Evolutionary conservation across 1,284 basidiomycete species (phyloP).

Genomic region (Boletus calvinii): DNA sequence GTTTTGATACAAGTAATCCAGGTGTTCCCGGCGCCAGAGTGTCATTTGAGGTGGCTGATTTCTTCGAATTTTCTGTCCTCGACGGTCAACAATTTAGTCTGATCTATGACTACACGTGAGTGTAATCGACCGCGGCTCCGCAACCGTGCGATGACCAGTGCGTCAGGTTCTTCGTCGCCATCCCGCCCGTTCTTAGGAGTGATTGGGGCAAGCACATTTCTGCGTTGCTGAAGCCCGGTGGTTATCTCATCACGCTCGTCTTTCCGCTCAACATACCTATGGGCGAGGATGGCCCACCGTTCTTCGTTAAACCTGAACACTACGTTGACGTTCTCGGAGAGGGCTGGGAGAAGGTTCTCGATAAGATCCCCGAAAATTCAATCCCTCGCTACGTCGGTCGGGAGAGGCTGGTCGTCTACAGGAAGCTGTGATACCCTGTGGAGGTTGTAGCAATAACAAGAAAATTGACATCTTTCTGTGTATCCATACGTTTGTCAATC

Average conservation of each 20-base stretch:
- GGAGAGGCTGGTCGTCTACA: slow-evolving; percentile 21
- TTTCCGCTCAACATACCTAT: slow-evolving; percentile 54
- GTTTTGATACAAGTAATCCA: neutral
- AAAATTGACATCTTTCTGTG: neutral
- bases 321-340: slow-evolving; percentile 55
- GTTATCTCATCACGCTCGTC: slow-evolving; percentile 59
- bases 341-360: slow-evolving; percentile 55
- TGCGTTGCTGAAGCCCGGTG: slow-evolving; percentile 54
- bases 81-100: slow-evolving; percentile 16
- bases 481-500: neutral
- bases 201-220: slow-evolving; percentile 62
- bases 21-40: slow-evolving; percentile 1
- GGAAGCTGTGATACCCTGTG: slow-evolving; percentile 10
- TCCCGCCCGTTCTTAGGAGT: slow-evolving; percentile 48
- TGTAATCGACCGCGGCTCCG: neutral
- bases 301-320: slow-evolving; percentile 55
- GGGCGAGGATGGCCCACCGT: slow-evolving; percentile 60
- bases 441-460: neutral
- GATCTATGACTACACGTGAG: slow-evolving; percentile 21
- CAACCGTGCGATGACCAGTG: neutral
- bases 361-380: slow-evolving; percentile 48
- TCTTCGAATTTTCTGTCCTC: slow-evolving; percentile 20
- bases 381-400: slow-evolving; percentile 34
- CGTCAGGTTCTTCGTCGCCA: slow-evolving; percentile 25
- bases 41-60: slow-evolving; percentile 22